Percentiles rank a stretch among this genome's conserved stretches.
These are phyloP conservation scores for Hibiscus tridactylites DNA, from an alignment of 345 rosid species.

Conservation along the genomic window DNA sequence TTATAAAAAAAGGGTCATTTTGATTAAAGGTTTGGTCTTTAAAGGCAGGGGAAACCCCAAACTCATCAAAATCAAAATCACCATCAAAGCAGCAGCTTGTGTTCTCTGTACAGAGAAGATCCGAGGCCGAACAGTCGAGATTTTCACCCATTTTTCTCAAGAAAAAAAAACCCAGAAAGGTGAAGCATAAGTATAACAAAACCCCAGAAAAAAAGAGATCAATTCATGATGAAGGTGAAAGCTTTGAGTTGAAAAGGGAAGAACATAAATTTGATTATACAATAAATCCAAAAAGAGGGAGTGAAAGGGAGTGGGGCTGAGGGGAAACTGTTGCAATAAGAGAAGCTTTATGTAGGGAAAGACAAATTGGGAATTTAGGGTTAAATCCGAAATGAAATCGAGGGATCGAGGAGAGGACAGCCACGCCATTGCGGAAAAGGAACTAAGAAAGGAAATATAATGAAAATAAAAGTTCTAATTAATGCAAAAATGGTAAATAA, in stretches of 20 bases:
- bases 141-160: slow-evolving; percentile 38
- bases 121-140: slow-evolving; percentile 30
- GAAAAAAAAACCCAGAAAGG: slow-evolving; percentile 5
- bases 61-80: slow-evolving; percentile 28
- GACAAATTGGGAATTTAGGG: slow-evolving; percentile 22
- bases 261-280: slow-evolving; percentile 5
- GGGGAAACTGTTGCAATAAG: slow-evolving; percentile 4
- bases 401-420: slow-evolving; percentile 2
- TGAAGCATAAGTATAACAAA: not conserved
- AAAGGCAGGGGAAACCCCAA: slow-evolving; percentile 18
- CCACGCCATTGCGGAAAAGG: not conserved
- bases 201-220: not conserved
- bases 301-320: slow-evolving; percentile 12
- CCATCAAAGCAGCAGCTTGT: slow-evolving; percentile 26
- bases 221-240: slow-evolving; percentile 17
- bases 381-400: slow-evolving; percentile 14
- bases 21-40: slow-evolving; percentile 13
- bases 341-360: slow-evolving; percentile 29
- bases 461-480: not conserved
- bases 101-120: slow-evolving; percentile 45
- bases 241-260: slow-evolving; percentile 16
- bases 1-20: slow-evolving; percentile 19
- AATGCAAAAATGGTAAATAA: not conserved
- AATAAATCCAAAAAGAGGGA: slow-evolving; percentile 20
- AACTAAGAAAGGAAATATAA: not conserved